phyloP scores from a whole-genome alignment of 176 grass and related monocot genomes.

The Triticum aestivum region IWGSC_CS_RefSeq_v2.1 NC_057807.1:543860804-543861303 shows the following conservation, averaged over 20 bases:
- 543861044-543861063: too few species aligned
- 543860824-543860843: neutral
- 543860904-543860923: neutral
- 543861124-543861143: neutral
- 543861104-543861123: too few species aligned
- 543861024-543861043: too few species aligned
- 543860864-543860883: too few species aligned
- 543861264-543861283: slow-evolving; percentile 58
- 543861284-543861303: slow-evolving; percentile 87
- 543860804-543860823: neutral
- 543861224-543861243: neutral
- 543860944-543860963: too few species aligned
- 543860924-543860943: too few species aligned
- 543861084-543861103: too few species aligned
- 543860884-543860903: neutral
- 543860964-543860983: too few species aligned
- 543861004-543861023: too few species aligned
- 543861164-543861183: neutral
- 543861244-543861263: neutral
- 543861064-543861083: too few species aligned
- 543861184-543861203: neutral
- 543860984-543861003: too few species aligned
- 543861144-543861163: neutral
- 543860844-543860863: neutral
- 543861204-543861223: neutral